phyloP scores from a whole-genome alignment of 345 rosid species.

The Orychophragmus violaceus region DNA sequence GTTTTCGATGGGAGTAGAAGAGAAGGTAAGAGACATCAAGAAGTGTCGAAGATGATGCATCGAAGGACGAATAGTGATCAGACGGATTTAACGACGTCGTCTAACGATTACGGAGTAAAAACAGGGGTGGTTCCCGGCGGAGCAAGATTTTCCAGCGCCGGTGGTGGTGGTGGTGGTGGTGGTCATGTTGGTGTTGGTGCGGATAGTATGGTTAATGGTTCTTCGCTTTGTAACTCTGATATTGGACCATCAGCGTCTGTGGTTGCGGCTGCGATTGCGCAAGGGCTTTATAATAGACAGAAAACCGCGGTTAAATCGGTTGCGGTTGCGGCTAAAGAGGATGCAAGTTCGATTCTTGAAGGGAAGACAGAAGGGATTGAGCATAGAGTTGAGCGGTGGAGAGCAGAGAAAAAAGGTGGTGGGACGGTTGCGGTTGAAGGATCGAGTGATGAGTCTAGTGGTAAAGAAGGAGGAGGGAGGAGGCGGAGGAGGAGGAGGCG shows the following conservation, averaged over 20 bases:
- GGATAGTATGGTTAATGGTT: conserved; percentile 59
- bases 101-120: conserved; percentile 29
- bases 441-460: conserved; percentile 16
- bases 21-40: not conserved
- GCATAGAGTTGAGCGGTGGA: conserved; percentile 68
- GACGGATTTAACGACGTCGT: conserved; percentile 42
- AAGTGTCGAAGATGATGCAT: conserved; percentile 20
- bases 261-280: conserved; percentile 92
- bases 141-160: not conserved
- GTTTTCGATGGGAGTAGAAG: conserved; percentile 25
- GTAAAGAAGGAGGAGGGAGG: conserved; percentile 7
- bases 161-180: conserved; percentile 16
- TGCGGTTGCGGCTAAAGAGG: conserved; percentile 19
- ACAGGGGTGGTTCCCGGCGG: conserved; percentile 22
- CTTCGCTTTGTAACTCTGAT: conserved; percentile 51
- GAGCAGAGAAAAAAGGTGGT: conserved; percentile 31
- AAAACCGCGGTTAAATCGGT: conserved; percentile 17
- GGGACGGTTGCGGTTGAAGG: not conserved
- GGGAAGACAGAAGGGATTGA: conserved; percentile 54
- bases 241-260: conserved; percentile 95
- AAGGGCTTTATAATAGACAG: conserved; percentile 58
- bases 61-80: conserved; percentile 63
- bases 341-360: conserved; percentile 43
- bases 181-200: not conserved
- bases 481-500: conserved; percentile 20